Evolutionary conservation across 2,329 filamentous ascomycete genomes (phyloP), one percentile per base, ranked within the genome.

Genomic region (Dactylellina cionopaga): DNA sequence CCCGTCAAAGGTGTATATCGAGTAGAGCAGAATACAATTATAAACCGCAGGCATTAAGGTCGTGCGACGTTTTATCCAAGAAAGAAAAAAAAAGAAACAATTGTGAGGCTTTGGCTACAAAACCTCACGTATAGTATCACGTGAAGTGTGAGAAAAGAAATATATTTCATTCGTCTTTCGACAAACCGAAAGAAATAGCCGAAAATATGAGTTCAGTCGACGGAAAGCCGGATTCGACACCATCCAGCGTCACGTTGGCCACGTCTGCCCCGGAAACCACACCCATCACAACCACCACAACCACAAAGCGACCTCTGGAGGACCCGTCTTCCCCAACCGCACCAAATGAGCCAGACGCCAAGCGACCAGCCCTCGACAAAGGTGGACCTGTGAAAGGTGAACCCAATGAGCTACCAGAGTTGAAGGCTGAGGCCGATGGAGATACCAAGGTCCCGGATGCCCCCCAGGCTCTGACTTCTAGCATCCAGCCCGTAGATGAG

Each of bases 321-420:
- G 95, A 98, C 80, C 91, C 94, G 9, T 98, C 95, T 15, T 99
- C 95, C 7, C 95, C 95, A 33, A 96, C 92, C 29, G 90, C 90
- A 37, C 92, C 88, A 80, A 95, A 98, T 78, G 93, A 97, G 80
- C 95, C 96, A 59, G 95, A 99, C 77, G 95, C 95, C 74, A 99
- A 99, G 84, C 91, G 95, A 77, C 95, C 92, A 51, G 95, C 95
- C 37, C 88, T 99, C 74, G 94, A 98, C 83, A 99, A 98, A 84
- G 85, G 92, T 77, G 85, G 73, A 7, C 68, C 68, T 3, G 66
- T 90, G 77, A 92, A 90, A 80, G 89, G 87, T 62, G 84, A 85
- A 54, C 81, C 84, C 11, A 82, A 86, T 2, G 74, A 77, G 4
- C 47, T 78, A 55, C 60, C 80, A 3, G 84, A 85, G 37, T 76